These are phyloP conservation scores for Jaapia argillacea DNA, from an alignment of 768 basidiomycete genomes.

Conservation along the genomic window DNA sequence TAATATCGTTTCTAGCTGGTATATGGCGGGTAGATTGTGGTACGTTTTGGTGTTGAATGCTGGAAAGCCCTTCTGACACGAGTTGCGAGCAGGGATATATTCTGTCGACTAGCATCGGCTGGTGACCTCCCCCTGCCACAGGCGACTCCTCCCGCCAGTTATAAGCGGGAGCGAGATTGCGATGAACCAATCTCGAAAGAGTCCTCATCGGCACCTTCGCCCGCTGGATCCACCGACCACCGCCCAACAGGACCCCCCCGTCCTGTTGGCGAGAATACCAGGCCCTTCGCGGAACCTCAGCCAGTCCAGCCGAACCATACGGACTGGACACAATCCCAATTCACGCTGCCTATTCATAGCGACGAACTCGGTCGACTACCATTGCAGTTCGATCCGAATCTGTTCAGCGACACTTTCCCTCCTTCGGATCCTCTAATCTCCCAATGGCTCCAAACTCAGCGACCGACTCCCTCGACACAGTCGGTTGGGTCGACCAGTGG, in stretches of 20 bases:
- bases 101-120: background rate
- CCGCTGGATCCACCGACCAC: conserved; percentile 1
- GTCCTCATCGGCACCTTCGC: too few species aligned
- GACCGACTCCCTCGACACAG: conserved; percentile 7
- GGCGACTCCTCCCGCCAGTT: conserved; percentile 34
- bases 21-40: background rate
- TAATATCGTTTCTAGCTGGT: background rate
- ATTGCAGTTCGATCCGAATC: conserved; percentile 21
- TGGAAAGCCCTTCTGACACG: background rate
- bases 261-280: conserved; percentile 21
- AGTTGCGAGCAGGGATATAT: background rate
- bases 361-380: conserved; percentile 50
- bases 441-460: too few species aligned
- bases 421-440: too few species aligned
- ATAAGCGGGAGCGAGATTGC: conserved; percentile 56
- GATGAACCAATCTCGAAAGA: conserved; percentile 39
- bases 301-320: background rate
- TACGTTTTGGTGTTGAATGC: background rate
- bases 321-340: conserved; percentile 5
- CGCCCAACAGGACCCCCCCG: conserved; percentile 13
- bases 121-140: conserved; percentile 24
- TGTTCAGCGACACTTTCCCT: background rate
- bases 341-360: conserved; percentile 42
- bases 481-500: too few species aligned
- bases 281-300: conserved; percentile 21